A percentile compares a stretch with the other conserved stretches of the same genome.
Conservation (phyloP, 1,284 basidiomycete species). For the Dichomitus squalens region DNA sequence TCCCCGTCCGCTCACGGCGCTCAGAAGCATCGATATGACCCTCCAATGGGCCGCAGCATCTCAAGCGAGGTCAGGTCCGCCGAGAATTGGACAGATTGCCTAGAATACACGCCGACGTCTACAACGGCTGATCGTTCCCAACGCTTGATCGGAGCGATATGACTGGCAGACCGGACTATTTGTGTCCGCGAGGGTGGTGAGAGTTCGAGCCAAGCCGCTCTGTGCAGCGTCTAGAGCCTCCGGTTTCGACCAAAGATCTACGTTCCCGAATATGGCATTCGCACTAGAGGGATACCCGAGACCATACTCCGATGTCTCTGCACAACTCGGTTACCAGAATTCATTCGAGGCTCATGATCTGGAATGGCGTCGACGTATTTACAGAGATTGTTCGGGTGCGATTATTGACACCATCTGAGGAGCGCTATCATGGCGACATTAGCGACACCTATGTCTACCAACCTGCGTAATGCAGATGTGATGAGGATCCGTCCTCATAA, state of each 20-base stretch:
- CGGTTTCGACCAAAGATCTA: neutral
- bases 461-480: neutral
- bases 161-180: neutral
- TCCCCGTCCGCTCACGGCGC: neutral
- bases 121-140: constrained; percentile 2
- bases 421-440: neutral
- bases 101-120: neutral
- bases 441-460: neutral
- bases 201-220: constrained; percentile 13
- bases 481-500: neutral
- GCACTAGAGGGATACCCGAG: constrained; percentile 1
- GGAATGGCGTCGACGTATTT: neutral
- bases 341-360: neutral
- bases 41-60: neutral
- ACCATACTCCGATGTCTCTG: neutral
- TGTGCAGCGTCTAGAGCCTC: constrained; percentile 4
- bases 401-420: neutral
- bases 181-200: constrained; percentile 9
- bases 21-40: constrained; percentile 4
- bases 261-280: constrained; percentile 4
- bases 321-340: neutral
- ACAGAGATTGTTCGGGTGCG: constrained; percentile 1
- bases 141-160: neutral
- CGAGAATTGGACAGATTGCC: neutral
- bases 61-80: constrained; percentile 2